Base-by-base conservation (phyloP, 2,329 filamentous ascomycete genomes). In the Fonsecaea nubica region DNA sequence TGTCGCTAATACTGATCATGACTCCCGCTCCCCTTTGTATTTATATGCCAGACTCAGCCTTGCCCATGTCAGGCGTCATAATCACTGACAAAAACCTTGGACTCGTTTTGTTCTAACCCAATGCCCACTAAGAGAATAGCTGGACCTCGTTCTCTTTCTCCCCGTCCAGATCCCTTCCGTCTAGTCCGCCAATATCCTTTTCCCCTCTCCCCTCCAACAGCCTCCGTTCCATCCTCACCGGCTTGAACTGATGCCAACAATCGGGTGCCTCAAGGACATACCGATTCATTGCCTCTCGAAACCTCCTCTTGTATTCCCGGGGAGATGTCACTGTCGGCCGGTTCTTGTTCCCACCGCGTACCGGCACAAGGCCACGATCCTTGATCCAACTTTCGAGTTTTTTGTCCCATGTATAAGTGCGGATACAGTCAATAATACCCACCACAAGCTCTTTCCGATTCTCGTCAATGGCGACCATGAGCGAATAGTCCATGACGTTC, bases 341-440 rank as follows among this genome's bases (percentile, higher is more conserved):
- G 73, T 89, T 90, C 78, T 89, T 89, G 18, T 48, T 48, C 74
- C 96, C 92, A 64, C 91, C 88, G 5, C 89, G 88, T 4, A 67
- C 70, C 5, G 58, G 58, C 4, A 61, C 58, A 74, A 93, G 92
- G 0, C 92, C 95, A 45, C 94, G 90, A 76, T 98, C 93, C 79
- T 99, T 99, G 85, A 99, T 97, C 95, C 95, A 99, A 62, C 90
- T 95, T 81, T 99, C 95, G n/a, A 99, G 86, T 77, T 97, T 97
- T 84, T 99, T 99, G 82, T 99, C 95, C 93, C 95, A 99, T 0
- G 95, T 99, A 77, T 98, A 99, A 0, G 95, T 99, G 63, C 95
- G 89, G 72, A 99, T 98, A 77, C 95, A 98, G 77, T 99, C 94
- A 71, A 99, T 98, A 74, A 99, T 98, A 4, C 95, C 95, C 1